Base-by-base conservation (phyloP, 495 filamentous ascomycete genomes). In the Pseudomonodictys pantanalensis region DNA sequence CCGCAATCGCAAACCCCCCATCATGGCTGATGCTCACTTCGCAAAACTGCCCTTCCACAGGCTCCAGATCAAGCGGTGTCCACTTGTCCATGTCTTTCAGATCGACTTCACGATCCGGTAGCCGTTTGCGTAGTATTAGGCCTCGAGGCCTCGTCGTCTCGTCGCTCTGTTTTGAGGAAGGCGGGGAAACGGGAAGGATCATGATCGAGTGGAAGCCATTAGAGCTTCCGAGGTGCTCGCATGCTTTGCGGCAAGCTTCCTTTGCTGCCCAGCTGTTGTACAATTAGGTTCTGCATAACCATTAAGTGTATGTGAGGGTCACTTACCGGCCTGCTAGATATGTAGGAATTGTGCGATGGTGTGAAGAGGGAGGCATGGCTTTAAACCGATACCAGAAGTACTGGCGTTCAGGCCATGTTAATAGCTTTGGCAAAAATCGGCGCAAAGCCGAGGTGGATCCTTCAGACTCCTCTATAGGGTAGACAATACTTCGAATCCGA, bases 21-120 rank as follows among this genome's bases (percentile, higher is more conserved):
- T 64, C 61, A 50, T 64, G 61, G 33, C 48, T 64, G 32, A 64
- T 64, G 35, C 61, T 64, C n/a, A 64, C 23, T 50, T 64, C 61
- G 30, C 61, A 64, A 5, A 53, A 55, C 20, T 64, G 61, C 1
- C 61, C 61, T 0, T 64, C 47, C 17, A 58, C 28, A n/a, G 8
- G 2, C 26, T 35, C 45, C 11, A 56, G 25, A 28, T 62, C 30
- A 24, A 62, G 26, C 18, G 6, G 8, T 12, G 18, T 6, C 41
- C 25, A 46, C 24, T 7, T 12, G n/a, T 8, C 41, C 15, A 17
- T 15, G n/a, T n/a, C n/a, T n/a, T 23, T 47, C 43, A 7, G 17
- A 15, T 47, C 3, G 12, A 23, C 7, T 12, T 2, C 7, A 3
- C 7, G 43, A 5, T 23, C 20, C 2, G 6, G 43, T 3, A 62